Evolutionary conservation across 345 rosid genomes (phyloP), one percentile per base, ranked within the genome.

Genomic region (Odontarrhena argentea): DNA sequence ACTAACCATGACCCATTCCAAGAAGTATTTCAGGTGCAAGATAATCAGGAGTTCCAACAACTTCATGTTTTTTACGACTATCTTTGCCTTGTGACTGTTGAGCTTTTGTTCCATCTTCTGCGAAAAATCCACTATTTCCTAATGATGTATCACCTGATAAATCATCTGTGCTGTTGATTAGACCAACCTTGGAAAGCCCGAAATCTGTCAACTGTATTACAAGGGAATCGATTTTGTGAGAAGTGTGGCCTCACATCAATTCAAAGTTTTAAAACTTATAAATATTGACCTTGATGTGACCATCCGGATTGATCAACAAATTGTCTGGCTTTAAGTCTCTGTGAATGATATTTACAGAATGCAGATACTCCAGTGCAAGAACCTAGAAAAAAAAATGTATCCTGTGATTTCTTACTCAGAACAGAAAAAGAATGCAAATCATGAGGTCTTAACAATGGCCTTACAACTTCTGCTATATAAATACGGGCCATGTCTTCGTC

Each of bases 1-100:
- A 66, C 86, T 49, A 71, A 94, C 99, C 96, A 67, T 91, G 97
- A 71, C 93, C 99, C 87, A 81, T 88, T 77, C 99, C 99, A 60
- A 94, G 96, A 81, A 94, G 99, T 71, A 94, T 91, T 78, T 94
- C 99, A 24, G 99, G 99, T 54, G 99, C 99, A 75, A 94, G 80
- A 83, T 94, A 94, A 81, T 94, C 99, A 14, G 97, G 99, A 32
- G 99, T 91, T 49, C 97, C 99, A 72, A 83, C 86, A 28, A 87
- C 96, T 7, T 88, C 76, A 76, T 86, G 89, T 76, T 87, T 88
- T 75, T 78, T 85, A 45, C 87, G 88, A 45, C 81, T 78, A 68
- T 84, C 91, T 85, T 76, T 84, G 45, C 54, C 83, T 37, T 66
- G 37, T 56, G 81, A 73, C 46, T 63, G 65, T 70, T 76, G 78